Percentiles rank a stretch among this genome's conserved stretches.
phyloP scores from a whole-genome alignment of 106 monocot genomes.

The Allium fistulosum region DNA sequence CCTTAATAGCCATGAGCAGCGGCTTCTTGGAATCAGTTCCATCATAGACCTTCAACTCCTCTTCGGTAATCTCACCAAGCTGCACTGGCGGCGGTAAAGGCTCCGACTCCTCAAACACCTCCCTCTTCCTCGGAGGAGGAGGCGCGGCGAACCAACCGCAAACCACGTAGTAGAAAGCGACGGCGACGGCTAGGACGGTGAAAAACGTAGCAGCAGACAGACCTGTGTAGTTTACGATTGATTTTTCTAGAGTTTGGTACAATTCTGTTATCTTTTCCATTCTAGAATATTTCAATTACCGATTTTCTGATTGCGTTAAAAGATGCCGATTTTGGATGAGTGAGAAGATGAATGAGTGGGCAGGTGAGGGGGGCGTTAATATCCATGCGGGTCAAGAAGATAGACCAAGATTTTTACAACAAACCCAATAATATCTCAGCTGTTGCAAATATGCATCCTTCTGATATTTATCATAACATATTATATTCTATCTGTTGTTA shows the following conservation, averaged over 20 bases:
- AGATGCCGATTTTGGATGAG: not conserved
- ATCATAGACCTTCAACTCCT: constrained; percentile 61
- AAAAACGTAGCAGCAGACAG: constrained; percentile 50
- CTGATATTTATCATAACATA: too few relatives aligned
- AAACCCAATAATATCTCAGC: too few relatives aligned
- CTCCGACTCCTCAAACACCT: constrained; percentile 28
- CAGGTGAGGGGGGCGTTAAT: too few relatives aligned
- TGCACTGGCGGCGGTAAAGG: constrained; percentile 67
- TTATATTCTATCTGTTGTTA: too few relatives aligned
- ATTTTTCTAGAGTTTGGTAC: constrained; percentile 44
- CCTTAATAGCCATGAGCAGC: constrained; percentile 73
- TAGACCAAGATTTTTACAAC: too few relatives aligned
- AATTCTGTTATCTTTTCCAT: constrained; percentile 16
- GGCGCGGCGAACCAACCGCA: constrained; percentile 24
- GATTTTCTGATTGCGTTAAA: not conserved
- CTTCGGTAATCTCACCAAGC: constrained; percentile 64
- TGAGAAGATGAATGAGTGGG: not conserved
- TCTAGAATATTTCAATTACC: not conserved
- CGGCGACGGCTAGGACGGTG: constrained; percentile 40
- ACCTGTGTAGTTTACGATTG: constrained; percentile 61
- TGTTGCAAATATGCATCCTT: too few relatives aligned
- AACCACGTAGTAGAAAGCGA: constrained; percentile 41
- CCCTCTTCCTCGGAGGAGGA: constrained; percentile 13
- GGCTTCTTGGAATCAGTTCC: constrained; percentile 59
- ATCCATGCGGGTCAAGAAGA: too few relatives aligned